Percentiles rank a stretch among this genome's conserved stretches.
These are phyloP conservation scores for Ashbya aceris DNA, from an alignment of 1,139 yeast species.

Conservation along the genomic window DNA sequence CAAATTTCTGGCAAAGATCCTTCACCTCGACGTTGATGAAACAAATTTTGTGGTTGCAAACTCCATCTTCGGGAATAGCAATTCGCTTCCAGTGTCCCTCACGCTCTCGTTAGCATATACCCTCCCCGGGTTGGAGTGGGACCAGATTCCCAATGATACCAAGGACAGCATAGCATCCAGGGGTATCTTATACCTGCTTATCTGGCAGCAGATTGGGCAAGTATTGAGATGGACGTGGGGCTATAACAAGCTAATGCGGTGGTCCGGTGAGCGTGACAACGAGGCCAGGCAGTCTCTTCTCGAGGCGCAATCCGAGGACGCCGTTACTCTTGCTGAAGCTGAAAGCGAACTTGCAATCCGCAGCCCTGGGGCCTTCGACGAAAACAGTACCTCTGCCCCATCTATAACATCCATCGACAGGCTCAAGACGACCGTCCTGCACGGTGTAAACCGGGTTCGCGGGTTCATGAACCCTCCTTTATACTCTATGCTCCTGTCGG, in stretches of 20 bases:
- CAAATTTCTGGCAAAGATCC: constrained; percentile 35
- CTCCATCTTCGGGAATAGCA: constrained; percentile 78
- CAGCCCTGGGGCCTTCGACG: background rate
- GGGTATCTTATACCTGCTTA: constrained; percentile 60
- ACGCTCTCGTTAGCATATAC: constrained; percentile 64
- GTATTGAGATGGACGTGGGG: constrained; percentile 81
- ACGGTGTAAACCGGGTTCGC: constrained; percentile 9
- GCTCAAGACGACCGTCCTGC: background rate
- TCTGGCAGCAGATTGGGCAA: constrained; percentile 73
- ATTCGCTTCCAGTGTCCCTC: constrained; percentile 66
- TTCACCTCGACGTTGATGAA: constrained; percentile 52
- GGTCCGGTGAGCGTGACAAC: constrained; percentile 27
- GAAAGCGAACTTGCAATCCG: background rate
- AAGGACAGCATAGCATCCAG: constrained; percentile 64
- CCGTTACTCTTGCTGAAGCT: background rate
- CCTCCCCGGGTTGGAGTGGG: constrained; percentile 66
- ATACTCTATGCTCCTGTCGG: constrained; percentile 80
- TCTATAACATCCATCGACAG: background rate
- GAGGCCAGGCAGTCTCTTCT: background rate
- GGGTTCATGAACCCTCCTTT: constrained; percentile 86
- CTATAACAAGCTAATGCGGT: constrained; percentile 51
- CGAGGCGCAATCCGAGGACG: constrained; percentile 6
- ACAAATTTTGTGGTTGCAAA: constrained; percentile 69
- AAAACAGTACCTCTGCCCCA: background rate
- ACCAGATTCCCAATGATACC: constrained; percentile 52